phyloP scores from a whole-genome alignment of 768 basidiomycete genomes.

The Hericium alpestre region DNA sequence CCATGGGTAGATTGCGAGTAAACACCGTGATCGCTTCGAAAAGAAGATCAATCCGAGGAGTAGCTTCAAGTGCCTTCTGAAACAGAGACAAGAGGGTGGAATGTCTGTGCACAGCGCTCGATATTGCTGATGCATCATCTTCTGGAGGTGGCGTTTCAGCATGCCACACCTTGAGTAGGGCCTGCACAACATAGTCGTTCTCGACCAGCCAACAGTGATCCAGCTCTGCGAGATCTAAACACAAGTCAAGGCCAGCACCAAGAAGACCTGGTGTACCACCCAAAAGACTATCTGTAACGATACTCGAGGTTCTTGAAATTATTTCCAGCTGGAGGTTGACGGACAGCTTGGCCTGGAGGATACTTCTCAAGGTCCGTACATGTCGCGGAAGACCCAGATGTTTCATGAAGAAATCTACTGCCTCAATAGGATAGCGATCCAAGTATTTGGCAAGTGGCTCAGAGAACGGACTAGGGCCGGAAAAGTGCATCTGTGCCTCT shows the following conservation, averaged over 20 bases:
- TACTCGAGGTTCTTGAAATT: conserved; percentile 41
- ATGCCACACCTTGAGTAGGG: conserved; percentile 66
- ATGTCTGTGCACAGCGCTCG: conserved; percentile 49
- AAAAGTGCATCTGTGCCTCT: conserved; percentile 86
- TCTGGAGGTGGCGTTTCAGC: conserved; percentile 28
- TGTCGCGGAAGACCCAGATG: conserved; percentile 71
- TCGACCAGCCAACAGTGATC: conserved; percentile 64
- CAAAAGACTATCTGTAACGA: conserved; percentile 43
- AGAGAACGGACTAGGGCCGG: conserved; percentile 83
- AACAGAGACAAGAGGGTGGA: conserved; percentile 69
- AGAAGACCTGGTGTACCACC: conserved; percentile 40
- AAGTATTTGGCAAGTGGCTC: conserved; percentile 85
- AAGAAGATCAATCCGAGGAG: conserved; percentile 76
- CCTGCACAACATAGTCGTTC: conserved; percentile 56
- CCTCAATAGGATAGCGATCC: conserved; percentile 80
- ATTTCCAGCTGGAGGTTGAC: conserved; percentile 65
- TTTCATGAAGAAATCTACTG: conserved; percentile 74
- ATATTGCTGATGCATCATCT: conserved; percentile 30
- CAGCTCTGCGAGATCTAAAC: conserved; percentile 62
- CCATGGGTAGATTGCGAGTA: conserved; percentile 70
- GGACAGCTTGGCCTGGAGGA: conserved; percentile 70
- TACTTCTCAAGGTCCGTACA: conserved; percentile 74
- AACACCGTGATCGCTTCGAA: conserved; percentile 82
- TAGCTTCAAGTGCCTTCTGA: conserved; percentile 53
- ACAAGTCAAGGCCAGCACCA: conserved; percentile 63